These are phyloP conservation scores for Brassica cretica DNA, from an alignment of 345 rosid species.

Conservation along the genomic window DNA sequence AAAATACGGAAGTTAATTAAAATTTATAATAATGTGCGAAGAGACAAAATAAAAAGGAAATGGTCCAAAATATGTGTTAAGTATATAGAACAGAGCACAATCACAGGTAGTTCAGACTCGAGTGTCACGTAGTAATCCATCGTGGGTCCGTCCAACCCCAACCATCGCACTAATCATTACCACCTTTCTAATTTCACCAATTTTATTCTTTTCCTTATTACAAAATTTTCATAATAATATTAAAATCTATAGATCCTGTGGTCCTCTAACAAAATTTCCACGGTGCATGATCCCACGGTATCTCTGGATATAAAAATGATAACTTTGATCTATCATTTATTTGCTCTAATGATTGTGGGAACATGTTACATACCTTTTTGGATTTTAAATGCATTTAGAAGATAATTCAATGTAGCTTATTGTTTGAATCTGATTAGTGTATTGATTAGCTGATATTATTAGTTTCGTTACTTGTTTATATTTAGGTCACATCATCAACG, in stretches of 20 bases:
- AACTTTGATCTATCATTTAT: background rate
- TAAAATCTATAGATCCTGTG: constrained; percentile 15
- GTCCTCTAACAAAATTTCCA: constrained; percentile 27
- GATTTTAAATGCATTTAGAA: background rate
- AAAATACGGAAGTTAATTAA: background rate
- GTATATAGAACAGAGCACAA: constrained; percentile 37
- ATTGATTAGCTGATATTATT: background rate
- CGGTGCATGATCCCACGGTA: constrained; percentile 37
- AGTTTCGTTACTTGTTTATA: background rate
- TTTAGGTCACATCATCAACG: constrained; percentile 14
- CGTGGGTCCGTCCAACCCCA: constrained; percentile 15
- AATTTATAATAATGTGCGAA: background rate
- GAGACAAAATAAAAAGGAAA: constrained; percentile 15
- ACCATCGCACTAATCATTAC: constrained; percentile 32
- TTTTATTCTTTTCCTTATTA: background rate
- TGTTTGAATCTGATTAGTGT: background rate
- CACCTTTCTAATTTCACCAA: constrained; percentile 18
- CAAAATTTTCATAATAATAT: background rate
- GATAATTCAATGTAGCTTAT: background rate
- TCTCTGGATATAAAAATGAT: background rate
- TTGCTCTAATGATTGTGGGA: background rate
- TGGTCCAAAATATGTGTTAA: constrained; percentile 33
- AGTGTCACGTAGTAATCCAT: constrained; percentile 31
- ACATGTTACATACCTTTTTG: background rate
- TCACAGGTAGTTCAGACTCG: constrained; percentile 38